Conservation (phyloP, 768 basidiomycete genomes). For the Naganishia vaughanmartiniae region DNA sequence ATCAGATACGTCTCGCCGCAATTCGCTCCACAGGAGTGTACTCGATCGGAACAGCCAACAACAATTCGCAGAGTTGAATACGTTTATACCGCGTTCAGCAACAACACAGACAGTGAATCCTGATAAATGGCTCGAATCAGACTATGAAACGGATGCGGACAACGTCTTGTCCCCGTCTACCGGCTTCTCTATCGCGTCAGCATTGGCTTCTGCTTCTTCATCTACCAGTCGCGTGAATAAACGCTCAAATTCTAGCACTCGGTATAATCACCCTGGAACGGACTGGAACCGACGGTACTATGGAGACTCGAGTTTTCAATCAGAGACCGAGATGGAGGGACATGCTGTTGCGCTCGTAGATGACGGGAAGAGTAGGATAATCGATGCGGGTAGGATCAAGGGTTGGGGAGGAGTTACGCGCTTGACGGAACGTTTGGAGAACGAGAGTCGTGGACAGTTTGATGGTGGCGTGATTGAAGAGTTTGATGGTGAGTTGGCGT, state of each 20-base stretch:
- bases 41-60: conserved; percentile 14
- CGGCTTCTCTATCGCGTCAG: too few relatives aligned
- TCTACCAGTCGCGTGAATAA: conserved; percentile 17
- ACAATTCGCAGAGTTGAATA: neutral
- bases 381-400: conserved; percentile 39
- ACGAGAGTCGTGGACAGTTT: conserved; percentile 25
- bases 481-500: conserved; percentile 58
- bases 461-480: conserved; percentile 38
- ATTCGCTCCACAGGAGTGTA: conserved; percentile 11
- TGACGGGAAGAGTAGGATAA: conserved; percentile 42
- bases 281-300: neutral
- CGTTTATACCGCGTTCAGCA: neutral
- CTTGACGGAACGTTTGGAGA: conserved; percentile 34
- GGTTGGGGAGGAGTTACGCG: conserved; percentile 43
- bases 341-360: conserved; percentile 44
- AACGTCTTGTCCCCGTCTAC: neutral
- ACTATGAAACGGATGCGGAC: neutral
- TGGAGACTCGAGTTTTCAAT: conserved; percentile 5
- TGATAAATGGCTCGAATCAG: conserved; percentile 4
- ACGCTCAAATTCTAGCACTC: conserved; percentile 12
- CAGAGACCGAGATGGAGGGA: conserved; percentile 20
- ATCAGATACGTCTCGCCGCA: neutral
- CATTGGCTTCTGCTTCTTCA: conserved; percentile 31
- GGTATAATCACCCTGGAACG: neutral
- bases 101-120: neutral